Conservation (phyloP, 2,329 filamentous ascomycete genomes). For the Fusarium staphyleae region DNA sequence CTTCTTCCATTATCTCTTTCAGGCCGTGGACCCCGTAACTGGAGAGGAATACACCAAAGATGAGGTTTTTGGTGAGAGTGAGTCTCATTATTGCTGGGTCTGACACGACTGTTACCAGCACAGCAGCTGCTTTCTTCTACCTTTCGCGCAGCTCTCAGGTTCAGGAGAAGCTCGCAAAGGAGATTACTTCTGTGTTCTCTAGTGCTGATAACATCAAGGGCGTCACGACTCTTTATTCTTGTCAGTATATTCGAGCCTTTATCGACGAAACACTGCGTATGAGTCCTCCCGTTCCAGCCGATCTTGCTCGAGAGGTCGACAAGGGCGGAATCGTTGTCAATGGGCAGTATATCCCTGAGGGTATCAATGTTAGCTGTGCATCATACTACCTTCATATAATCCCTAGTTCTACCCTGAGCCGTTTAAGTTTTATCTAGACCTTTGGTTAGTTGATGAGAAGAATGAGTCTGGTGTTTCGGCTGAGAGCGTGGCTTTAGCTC, state of each 20-base stretch:
- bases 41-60: constrained; percentile 33
- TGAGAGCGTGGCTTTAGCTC: constrained; percentile 9
- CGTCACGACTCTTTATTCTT: constrained; percentile 15
- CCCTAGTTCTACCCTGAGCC: constrained; percentile 19
- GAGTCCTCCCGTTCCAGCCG: constrained; percentile 30
- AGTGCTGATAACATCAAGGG: constrained; percentile 14
- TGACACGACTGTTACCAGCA: constrained; percentile 27
- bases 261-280: constrained; percentile 38
- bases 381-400: constrained; percentile 28
- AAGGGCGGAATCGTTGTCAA: constrained; percentile 25
- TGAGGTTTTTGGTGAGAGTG: constrained; percentile 38
- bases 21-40: constrained; percentile 33
- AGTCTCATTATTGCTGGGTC: constrained; percentile 36
- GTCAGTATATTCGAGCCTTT: constrained; percentile 38
- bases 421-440: constrained; percentile 25
- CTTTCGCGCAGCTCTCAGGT: constrained; percentile 13
- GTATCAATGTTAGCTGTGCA: constrained; percentile 19
- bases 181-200: constrained; percentile 19
- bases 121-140: constrained; percentile 34
- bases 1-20: constrained; percentile 38
- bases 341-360: constrained; percentile 22
- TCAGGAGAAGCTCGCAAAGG: constrained; percentile 18
- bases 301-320: constrained; percentile 27
- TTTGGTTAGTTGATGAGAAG: constrained; percentile 20
- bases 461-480: not conserved